Evolutionary conservation across 306 rosid genomes (phyloP), one percentile per base, ranked within the genome.

Genomic region (Inga oerstediana): DNA sequence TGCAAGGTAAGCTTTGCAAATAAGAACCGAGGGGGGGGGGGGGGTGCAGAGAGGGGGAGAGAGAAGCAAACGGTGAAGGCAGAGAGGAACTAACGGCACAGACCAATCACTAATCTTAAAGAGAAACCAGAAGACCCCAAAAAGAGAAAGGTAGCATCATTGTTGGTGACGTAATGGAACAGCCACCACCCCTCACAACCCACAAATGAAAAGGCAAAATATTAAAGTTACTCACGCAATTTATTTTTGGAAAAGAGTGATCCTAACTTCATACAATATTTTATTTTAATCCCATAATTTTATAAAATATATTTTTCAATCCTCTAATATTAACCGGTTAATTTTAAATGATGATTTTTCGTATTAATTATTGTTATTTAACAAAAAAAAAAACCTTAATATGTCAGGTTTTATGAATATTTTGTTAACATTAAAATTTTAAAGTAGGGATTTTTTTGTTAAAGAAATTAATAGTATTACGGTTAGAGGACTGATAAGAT

Each of bases 141-240:
- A 85, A 81, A 83, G 67, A 85, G 68, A 77, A 66, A 74, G 69
- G 61, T 51, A 79, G 54, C 79, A 81, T 75, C 83, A 49, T 73
- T 73, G 14, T 72, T 46, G 61, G 84, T 89, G 89, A 87, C 93
- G 91, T 89, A 89, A 81, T 84, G 88, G 82, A 85, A 83, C 92
- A 79, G 90, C 85, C 82, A 85, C 87, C 83, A 75, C 84, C 88
- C 88, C 24, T 8, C 43, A 2, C 39, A 85, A 77, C 78, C 78
- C 67, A 8, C 17, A 82, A 82, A 39, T 39, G 54, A 15, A 16
- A 65, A 11, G 4, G 2, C 24, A 61, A 12, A 9, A 20, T 5
- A n/a, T 20, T 30, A 64, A 64, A 64, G 41, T 30, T 5, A 30
- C 70, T 15, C 3, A 20, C 30, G 17, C 27, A 15, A 0, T 14